phyloP scores from a whole-genome alignment of 1,284 basidiomycete genomes.

The Ceratobasidium theobromae region DNA sequence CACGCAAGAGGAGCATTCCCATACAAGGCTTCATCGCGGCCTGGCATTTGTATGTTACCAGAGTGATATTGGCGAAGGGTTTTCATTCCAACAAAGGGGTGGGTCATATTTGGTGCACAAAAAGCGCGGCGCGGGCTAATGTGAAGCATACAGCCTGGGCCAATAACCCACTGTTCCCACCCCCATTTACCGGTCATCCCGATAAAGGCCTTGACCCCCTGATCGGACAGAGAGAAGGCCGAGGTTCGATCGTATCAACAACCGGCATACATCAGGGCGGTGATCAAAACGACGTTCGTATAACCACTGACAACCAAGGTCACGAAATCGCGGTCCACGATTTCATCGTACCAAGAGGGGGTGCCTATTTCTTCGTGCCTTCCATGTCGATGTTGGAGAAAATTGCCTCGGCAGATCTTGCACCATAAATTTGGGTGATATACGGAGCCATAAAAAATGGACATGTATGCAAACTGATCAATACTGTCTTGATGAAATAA shows the following conservation, averaged over 20 bases:
- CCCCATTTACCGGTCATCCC: no score
- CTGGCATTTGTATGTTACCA: conserved; percentile 5
- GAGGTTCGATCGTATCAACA: not conserved
- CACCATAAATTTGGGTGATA: no score
- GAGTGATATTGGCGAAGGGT: not conserved
- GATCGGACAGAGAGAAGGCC: not conserved
- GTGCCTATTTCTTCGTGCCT: not conserved
- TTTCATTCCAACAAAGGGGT: not conserved
- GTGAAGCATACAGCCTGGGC: conserved; percentile 9
- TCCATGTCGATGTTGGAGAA: not conserved
- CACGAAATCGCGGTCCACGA: not conserved
- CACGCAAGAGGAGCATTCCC: not conserved
- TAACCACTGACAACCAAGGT: not conserved
- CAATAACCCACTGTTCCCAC: not conserved
- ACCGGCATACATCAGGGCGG: not conserved
- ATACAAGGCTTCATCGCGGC: not conserved
- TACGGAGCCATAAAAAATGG: no score
- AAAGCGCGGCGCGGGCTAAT: no score
- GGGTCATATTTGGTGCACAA: no score
- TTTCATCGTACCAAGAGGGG: not conserved
- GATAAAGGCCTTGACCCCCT: not conserved
- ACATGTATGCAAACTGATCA: no score
- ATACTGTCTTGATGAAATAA: no score
- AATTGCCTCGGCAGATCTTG: no score
- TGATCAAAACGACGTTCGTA: not conserved